Base-by-base conservation (phyloP, 345 rosid genomes). In the Raphanus sativus region DNA sequence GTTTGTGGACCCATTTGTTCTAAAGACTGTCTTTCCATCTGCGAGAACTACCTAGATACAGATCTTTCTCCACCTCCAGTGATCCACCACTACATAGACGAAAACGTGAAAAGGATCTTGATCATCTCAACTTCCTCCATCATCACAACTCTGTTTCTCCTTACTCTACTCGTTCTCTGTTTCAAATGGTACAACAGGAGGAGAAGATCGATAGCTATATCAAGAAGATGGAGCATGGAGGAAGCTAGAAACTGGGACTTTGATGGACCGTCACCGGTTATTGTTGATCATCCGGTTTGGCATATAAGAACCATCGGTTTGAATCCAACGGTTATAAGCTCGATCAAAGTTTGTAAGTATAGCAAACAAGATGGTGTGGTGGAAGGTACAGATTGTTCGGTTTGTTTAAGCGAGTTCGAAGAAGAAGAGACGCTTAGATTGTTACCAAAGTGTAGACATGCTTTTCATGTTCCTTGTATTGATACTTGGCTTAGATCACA, bases 401-500 rank as follows among this genome's bases (percentile, higher is more conserved):
- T 91, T 79, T 91, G 97, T 65, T 80, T 91, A 82, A 86, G 64
- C 17, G 97, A 89, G 75, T 91, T 91, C 64, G 76, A 85, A 59
- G 97, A 91, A 70, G 90, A 85, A 1, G 94, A 89, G 71, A 82
- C 80, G 8, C 81, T 91, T 13, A 81, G 90, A 42, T 70, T 91
- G 69, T 56, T 91, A 67, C 97, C 94, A 3, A 91, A 89, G 78
- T 91, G 97, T 62, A 88, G 56, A 74, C 97, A 91, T 30, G 94
- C 94, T 69, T 91, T 91, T 75, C 97, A 91, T 59, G 15, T 88
- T 7, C 69, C 85, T 33, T 91, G 97, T 71, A 89, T 91, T 15
- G 97, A 91, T 58, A 86, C 92, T 8, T 91, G 97, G 97, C 89
- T 91, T 32, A 79, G 80, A 33, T 88, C 92, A 11, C 97, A 89